A percentile compares a stretch with the other conserved stretches of the same genome.
phyloP scores from a whole-genome alignment of 2,329 filamentous ascomycete species.

The Blumeria graminis region DNA sequence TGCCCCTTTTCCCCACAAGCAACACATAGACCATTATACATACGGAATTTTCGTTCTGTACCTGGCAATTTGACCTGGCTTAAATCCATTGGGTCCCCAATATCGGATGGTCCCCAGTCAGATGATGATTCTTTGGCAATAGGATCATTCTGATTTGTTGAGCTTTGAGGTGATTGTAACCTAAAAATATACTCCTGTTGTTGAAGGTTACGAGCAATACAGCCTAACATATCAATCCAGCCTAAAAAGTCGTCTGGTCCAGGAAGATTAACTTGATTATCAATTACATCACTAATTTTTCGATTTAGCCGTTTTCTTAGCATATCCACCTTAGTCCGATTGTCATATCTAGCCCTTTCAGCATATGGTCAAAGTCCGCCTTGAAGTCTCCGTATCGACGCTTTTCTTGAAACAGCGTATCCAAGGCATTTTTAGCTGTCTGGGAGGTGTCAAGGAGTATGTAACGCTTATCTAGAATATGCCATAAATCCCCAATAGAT shows the following conservation, averaged over 20 bases:
- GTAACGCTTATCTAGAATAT: not conserved
- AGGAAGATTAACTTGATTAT: not conserved
- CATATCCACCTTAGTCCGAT: not conserved
- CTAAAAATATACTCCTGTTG: not conserved
- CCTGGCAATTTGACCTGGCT: not conserved
- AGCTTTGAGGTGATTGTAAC: not conserved
- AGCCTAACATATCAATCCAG: not conserved
- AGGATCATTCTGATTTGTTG: not conserved
- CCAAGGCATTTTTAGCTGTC: not conserved
- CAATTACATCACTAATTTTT: not conserved
- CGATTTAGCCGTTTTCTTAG: not conserved
- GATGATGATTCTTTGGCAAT: not conserved
- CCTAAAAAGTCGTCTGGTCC: not conserved
- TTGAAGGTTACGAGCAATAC: not conserved
- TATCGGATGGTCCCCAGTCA: not conserved
- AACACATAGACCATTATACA: not conserved
- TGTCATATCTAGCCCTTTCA: not conserved
- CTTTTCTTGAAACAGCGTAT: not conserved
- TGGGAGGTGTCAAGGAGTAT: not conserved
- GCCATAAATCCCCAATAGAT: not conserved
- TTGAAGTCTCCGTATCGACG: not conserved
- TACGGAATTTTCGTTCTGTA: not conserved
- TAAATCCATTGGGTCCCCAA: not conserved
- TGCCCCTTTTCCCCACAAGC: not conserved
- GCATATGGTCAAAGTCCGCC: not conserved